Evolutionary conservation across 2,329 filamentous ascomycete genomes (phyloP).

Genomic region (Sporothrix schenckii): DNA sequence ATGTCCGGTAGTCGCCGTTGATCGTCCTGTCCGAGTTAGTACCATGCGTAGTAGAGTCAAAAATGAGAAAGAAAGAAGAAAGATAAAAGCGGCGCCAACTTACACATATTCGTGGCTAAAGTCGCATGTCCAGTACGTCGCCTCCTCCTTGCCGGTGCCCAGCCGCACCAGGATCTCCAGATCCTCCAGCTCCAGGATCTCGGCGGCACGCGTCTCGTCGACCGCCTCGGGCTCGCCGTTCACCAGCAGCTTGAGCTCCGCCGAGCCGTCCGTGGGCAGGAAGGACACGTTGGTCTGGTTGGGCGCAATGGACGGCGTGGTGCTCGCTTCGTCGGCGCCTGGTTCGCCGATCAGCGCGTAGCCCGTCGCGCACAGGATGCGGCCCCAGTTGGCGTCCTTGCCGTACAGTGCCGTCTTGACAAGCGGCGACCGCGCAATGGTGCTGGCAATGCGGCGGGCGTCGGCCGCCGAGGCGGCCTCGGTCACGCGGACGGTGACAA

Average conservation of each 20-base stretch:
- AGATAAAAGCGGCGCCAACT: constrained; percentile 33
- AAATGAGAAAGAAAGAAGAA: not conserved
- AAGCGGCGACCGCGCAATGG: constrained; percentile 86
- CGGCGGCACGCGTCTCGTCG: constrained; percentile 73
- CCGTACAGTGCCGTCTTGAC: constrained; percentile 98
- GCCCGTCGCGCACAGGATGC: constrained; percentile 91
- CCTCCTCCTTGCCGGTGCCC: constrained; percentile 68
- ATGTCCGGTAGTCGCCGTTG: constrained; percentile 70
- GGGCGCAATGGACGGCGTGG: constrained; percentile 60
- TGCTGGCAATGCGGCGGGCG: constrained; percentile 78
- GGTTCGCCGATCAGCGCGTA: constrained; percentile 69
- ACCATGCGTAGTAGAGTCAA: not conserved
- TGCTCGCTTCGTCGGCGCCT: constrained; percentile 61
- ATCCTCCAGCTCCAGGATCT: constrained; percentile 78
- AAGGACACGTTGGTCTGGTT: constrained; percentile 78
- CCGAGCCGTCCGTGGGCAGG: constrained; percentile 73
- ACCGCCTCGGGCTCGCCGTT: constrained; percentile 79
- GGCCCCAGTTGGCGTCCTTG: constrained; percentile 97
- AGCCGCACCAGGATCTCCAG: constrained; percentile 76
- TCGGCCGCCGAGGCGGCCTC: constrained; percentile 70
- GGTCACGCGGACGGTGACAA: constrained; percentile 85
- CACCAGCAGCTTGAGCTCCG: constrained; percentile 75
- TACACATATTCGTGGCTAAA: constrained; percentile 77
- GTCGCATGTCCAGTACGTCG: constrained; percentile 83
- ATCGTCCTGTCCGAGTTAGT: constrained; percentile 57